Evolutionary conservation across 148 eudicot species (phyloP).

Genomic region (Rhododendron griersonianum): DNA sequence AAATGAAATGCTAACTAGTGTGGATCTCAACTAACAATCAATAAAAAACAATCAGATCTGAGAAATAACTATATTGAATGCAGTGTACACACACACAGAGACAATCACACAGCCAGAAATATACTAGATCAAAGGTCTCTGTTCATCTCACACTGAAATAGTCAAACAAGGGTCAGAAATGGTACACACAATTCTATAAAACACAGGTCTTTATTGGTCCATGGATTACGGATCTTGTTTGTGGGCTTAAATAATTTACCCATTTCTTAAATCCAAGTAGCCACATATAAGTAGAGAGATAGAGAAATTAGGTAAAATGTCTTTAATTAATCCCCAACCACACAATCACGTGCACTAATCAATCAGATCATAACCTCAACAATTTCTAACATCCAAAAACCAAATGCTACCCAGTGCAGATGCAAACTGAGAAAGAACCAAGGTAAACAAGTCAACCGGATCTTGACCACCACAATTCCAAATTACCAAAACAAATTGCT

Average conservation of each 20-base stretch:
- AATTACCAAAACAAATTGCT: neutral
- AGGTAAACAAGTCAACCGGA: neutral
- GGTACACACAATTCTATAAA: neutral
- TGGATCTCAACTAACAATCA: neutral
- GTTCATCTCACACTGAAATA: neutral
- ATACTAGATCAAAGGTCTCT: neutral
- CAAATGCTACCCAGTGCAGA: neutral
- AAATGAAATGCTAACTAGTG: conserved; percentile 7
- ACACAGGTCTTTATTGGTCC: neutral
- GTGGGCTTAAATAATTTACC: neutral
- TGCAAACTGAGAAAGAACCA: neutral
- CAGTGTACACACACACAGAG: neutral
- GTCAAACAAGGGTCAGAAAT: neutral
- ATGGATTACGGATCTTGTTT: neutral
- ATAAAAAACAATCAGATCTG: conserved; percentile 3
- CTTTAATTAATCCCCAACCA: neutral
- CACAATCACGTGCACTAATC: neutral
- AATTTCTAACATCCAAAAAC: neutral
- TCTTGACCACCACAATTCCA: neutral
- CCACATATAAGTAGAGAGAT: neutral
- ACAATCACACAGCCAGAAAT: neutral
- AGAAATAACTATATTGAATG: neutral
- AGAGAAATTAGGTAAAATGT: neutral
- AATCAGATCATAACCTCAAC: neutral
- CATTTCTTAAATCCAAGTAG: neutral